Conservation (phyloP, 2,329 filamentous ascomycete species). For the Lecanoromycetidae sp. region DNA sequence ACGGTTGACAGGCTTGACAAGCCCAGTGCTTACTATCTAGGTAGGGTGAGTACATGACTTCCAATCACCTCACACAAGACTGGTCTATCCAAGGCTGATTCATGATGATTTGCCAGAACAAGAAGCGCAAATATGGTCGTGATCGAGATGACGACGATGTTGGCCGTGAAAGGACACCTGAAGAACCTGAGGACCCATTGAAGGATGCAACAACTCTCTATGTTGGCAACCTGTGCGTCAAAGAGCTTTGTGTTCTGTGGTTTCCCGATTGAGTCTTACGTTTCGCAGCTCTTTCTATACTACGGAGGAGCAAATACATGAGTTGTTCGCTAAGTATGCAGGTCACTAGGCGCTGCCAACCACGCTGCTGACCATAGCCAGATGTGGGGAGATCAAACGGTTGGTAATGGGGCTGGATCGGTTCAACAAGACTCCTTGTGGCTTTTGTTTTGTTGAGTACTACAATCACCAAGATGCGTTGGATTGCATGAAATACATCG, state of each 20-base stretch:
- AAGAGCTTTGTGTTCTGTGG: slow-evolving; percentile 1
- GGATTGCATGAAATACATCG: slow-evolving; percentile 97
- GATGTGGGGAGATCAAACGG: slow-evolving; percentile 90
- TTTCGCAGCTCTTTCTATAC: slow-evolving; percentile 76
- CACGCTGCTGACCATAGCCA: slow-evolving; percentile 22
- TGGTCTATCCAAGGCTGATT: slow-evolving; percentile 12
- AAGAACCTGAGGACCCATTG: slow-evolving; percentile 64
- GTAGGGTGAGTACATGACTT: slow-evolving; percentile 50
- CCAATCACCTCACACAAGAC: slow-evolving; percentile 5
- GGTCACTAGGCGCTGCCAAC: background rate
- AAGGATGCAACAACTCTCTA: slow-evolving; percentile 88
- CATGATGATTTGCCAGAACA: slow-evolving; percentile 44
- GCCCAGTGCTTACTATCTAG: slow-evolving; percentile 85
- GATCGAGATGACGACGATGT: slow-evolving; percentile 46
- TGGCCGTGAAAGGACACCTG: slow-evolving; percentile 28
- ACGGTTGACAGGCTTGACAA: slow-evolving; percentile 89
- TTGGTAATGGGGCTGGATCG: slow-evolving; percentile 95
- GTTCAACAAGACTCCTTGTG: slow-evolving; percentile 94
- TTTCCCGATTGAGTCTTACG: too few relatives aligned
- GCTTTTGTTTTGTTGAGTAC: slow-evolving; percentile 99
- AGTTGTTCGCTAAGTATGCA: slow-evolving; percentile 73
- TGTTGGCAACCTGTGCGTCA: slow-evolving; percentile 76
- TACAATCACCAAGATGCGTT: slow-evolving; percentile 95
- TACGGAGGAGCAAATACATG: slow-evolving; percentile 96
- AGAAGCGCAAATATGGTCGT: slow-evolving; percentile 53